These are phyloP conservation scores for Blumeriella jaapii DNA, from an alignment of 2,329 filamentous ascomycete species.

Conservation along the genomic window DNA sequence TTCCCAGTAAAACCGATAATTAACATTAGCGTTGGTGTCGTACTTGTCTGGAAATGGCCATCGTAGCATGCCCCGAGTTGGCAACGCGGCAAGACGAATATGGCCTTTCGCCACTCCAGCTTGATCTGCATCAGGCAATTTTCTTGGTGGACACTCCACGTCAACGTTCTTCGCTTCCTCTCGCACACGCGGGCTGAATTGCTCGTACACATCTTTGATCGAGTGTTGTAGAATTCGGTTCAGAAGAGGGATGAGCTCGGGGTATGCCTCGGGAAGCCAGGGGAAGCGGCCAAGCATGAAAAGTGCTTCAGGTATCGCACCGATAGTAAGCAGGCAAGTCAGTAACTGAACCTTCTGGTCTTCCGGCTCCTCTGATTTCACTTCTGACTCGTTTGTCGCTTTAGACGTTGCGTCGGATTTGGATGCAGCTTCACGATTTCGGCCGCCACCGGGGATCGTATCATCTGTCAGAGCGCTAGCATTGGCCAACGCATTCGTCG, in stretches of 20 bases:
- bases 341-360: conserved; percentile 85
- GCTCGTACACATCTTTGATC: conserved; percentile 59
- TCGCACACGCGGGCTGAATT: conserved; percentile 23
- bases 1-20: conserved; percentile 91
- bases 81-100: conserved; percentile 47
- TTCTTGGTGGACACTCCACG: conserved; percentile 34
- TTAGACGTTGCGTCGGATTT: conserved; percentile 38
- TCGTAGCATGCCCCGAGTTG: conserved; percentile 56
- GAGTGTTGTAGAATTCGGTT: conserved; percentile 79
- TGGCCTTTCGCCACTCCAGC: conserved; percentile 56
- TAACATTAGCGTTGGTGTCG: conserved; percentile 63
- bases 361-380: conserved; percentile 54
- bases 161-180: conserved; percentile 28
- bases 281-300: conserved; percentile 88
- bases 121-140: conserved; percentile 48
- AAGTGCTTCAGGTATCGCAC: conserved; percentile 82
- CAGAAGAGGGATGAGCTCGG: conserved; percentile 68
- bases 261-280: conserved; percentile 79
- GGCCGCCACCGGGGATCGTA: conserved; percentile 39
- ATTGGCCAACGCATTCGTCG: conserved; percentile 73
- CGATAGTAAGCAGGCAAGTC: conserved; percentile 77
- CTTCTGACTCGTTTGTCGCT: conserved; percentile 33
- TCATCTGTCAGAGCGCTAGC: conserved; percentile 84
- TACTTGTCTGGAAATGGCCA: conserved; percentile 77
- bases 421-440: conserved; percentile 38